These are phyloP conservation scores for Lolium rigidum DNA, from an alignment of 176 grass and related monocot species.

Conservation along the genomic window DNA sequence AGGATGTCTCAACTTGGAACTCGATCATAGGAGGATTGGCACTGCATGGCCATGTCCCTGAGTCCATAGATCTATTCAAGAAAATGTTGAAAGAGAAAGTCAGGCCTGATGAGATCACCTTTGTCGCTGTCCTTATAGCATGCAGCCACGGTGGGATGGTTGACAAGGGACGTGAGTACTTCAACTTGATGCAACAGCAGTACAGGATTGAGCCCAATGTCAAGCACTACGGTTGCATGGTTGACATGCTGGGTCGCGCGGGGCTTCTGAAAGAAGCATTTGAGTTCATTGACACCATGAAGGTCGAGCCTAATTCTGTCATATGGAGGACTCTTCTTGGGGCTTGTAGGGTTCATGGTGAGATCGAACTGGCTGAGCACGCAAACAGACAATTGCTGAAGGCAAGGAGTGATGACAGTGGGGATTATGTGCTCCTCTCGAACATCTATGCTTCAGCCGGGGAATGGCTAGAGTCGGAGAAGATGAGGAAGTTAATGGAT, in stretches of 20 bases:
- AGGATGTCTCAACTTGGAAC: conserved; percentile 87
- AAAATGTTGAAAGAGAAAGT: conserved; percentile 71
- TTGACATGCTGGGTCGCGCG: conserved; percentile 83
- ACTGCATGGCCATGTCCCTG: conserved; percentile 60
- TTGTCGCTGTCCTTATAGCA: conserved; percentile 73
- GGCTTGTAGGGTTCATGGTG: conserved; percentile 81
- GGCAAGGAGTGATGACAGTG: conserved; percentile 63
- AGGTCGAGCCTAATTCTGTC: conserved; percentile 74
- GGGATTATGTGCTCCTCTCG: conserved; percentile 81
- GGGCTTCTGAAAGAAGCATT: conserved; percentile 86
- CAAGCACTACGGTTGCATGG: conserved; percentile 86
- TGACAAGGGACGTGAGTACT: conserved; percentile 66
- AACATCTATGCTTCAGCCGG: conserved; percentile 87
- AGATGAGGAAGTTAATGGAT: conserved; percentile 89
- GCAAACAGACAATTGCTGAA: conserved; percentile 66
- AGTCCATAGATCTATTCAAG: conserved; percentile 59
- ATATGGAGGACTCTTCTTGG: conserved; percentile 84
- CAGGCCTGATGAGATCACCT: conserved; percentile 79
- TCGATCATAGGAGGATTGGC: conserved; percentile 80
- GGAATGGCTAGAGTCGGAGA: conserved; percentile 70
- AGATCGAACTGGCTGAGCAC: conserved; percentile 65
- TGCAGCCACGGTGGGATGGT: conserved; percentile 83
- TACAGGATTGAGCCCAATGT: conserved; percentile 78
- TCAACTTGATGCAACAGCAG: conserved; percentile 66
- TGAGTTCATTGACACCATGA: conserved; percentile 74